A percentile compares a stretch with the other conserved stretches of the same genome.
Evolutionary conservation across 129 eudicot species (phyloP).

Genomic region (Glebionis coronaria): DNA sequence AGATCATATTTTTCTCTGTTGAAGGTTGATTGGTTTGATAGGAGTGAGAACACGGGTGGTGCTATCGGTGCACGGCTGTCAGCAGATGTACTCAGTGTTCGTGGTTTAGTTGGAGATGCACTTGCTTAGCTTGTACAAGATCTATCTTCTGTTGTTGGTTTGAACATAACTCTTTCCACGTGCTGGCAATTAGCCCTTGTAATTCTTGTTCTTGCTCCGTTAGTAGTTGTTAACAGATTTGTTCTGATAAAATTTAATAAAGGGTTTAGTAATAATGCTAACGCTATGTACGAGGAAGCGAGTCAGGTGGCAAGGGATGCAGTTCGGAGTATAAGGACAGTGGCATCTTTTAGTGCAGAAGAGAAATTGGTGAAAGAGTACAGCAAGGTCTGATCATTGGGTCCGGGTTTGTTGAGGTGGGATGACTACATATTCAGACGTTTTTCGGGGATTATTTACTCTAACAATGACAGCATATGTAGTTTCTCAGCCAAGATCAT

Average conservation of each 20-base stretch:
- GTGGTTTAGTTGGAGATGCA: constrained; percentile 80
- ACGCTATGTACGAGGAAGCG: constrained; percentile 81
- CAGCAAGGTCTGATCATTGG: constrained; percentile 72
- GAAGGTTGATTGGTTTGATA: constrained; percentile 90
- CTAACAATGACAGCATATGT: constrained; percentile 70
- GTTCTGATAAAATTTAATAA: constrained; percentile 64
- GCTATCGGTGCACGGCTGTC: constrained; percentile 84
- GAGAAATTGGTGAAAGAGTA: constrained; percentile 59
- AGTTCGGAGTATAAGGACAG: constrained; percentile 82
- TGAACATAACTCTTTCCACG: constrained; percentile 66
- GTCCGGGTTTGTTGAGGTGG: constrained; percentile 56
- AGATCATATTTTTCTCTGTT: no score
- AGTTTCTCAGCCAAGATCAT: constrained; percentile 69
- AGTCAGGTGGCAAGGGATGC: constrained; percentile 92
- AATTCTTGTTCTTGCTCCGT: constrained; percentile 62
- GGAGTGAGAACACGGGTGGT: constrained; percentile 74
- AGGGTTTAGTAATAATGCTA: constrained; percentile 90
- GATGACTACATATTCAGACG: constrained; percentile 54
- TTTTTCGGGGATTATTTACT: constrained; percentile 83
- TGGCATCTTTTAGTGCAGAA: constrained; percentile 86
- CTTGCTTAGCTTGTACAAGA: constrained; percentile 78
- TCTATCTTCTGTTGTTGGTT: constrained; percentile 49
- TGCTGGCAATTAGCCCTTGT: constrained; percentile 80
- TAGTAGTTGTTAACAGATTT: constrained; percentile 54
- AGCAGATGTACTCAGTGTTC: constrained; percentile 73